Percentiles rank a stretch among this genome's conserved stretches.
These are phyloP conservation scores for Eutreptiella sp. DNA, from an alignment of 208 protist genomes.

Conservation along the genomic window DNA sequence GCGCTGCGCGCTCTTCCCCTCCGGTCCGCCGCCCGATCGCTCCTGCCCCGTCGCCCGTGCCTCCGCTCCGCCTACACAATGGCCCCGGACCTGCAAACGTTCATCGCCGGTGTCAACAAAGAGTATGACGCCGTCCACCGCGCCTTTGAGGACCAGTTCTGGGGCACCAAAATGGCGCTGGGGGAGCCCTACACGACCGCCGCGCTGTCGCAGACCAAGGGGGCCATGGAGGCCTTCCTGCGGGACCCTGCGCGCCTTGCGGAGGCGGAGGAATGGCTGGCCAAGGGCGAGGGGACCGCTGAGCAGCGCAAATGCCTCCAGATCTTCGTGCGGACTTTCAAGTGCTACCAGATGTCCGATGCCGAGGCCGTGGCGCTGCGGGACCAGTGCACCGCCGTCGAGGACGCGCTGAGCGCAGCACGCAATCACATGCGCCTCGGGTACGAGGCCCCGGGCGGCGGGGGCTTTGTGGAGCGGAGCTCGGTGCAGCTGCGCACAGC, in stretches of 20 bases:
- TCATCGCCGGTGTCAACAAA: constrained; percentile 33
- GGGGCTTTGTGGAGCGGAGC: constrained; percentile 16
- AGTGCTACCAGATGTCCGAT: constrained; percentile 37
- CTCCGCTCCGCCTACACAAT: too few species aligned
- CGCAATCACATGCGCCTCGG: constrained; percentile 22
- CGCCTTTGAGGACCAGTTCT: constrained; percentile 37
- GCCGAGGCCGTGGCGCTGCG: constrained; percentile 12
- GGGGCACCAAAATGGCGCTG: constrained; percentile 38
- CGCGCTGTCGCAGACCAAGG: constrained; percentile 32
- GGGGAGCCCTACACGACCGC: too few species aligned
- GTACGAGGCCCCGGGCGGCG: constrained; percentile 27
- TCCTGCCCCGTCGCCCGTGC: too few species aligned
- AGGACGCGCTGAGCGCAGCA: constrained; percentile 1
- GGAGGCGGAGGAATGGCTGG: constrained; percentile 11
- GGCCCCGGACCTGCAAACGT: too few species aligned
- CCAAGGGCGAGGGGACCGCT: background rate
- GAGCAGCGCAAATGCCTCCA: constrained; percentile 26
- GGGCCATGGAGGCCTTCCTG: constrained; percentile 31
- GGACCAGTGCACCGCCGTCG: background rate
- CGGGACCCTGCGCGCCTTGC: constrained; percentile 12
- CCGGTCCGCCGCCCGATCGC: too few species aligned
- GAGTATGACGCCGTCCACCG: constrained; percentile 31
- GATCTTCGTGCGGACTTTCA: constrained; percentile 34
- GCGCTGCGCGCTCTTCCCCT: too few species aligned
- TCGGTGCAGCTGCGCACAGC: constrained; percentile 2